Conservation (phyloP, 2,329 filamentous ascomycete species). For the Biscogniauxia marginata region DNA sequence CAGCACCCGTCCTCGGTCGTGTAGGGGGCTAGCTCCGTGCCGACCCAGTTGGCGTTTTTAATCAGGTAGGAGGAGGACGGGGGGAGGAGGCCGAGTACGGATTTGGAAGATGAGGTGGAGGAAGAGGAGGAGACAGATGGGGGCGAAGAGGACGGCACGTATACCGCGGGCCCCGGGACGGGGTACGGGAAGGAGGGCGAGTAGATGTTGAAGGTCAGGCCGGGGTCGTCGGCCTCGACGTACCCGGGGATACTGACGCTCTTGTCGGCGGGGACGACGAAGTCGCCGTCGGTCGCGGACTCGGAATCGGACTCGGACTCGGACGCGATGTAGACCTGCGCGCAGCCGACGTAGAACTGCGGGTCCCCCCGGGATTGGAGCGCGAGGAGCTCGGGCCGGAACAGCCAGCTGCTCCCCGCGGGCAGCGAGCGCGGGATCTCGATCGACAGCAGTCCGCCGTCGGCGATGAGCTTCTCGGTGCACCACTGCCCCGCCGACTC, state of each 20-base stretch:
- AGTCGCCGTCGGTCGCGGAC: slow-evolving; percentile 35
- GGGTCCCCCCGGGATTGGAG: slow-evolving; percentile 63
- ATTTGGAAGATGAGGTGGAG: slow-evolving; percentile 2
- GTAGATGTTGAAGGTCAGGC: slow-evolving; percentile 66
- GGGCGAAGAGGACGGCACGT: slow-evolving; percentile 36
- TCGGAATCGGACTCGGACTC: background rate
- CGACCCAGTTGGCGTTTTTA: slow-evolving; percentile 74
- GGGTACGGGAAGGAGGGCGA: slow-evolving; percentile 53
- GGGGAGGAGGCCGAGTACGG: slow-evolving; percentile 3
- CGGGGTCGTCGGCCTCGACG: slow-evolving; percentile 51
- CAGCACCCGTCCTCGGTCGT: slow-evolving; percentile 58
- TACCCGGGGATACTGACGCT: slow-evolving; percentile 67
- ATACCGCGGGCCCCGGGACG: slow-evolving; percentile 58
- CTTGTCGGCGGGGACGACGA: slow-evolving; percentile 46
- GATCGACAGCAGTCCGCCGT: slow-evolving; percentile 63
- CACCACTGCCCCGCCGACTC: slow-evolving; percentile 59
- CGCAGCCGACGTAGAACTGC: slow-evolving; percentile 74
- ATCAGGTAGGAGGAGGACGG: slow-evolving; percentile 49
- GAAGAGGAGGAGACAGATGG: slow-evolving; percentile 26
- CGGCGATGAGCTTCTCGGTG: slow-evolving; percentile 64
- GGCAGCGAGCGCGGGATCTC: slow-evolving; percentile 60
- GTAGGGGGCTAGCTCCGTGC: slow-evolving; percentile 58
- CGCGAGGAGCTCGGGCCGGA: slow-evolving; percentile 67
- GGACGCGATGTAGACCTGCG: slow-evolving; percentile 60
- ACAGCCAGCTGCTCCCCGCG: slow-evolving; percentile 67